Conservation (phyloP, 345 rosid genomes). For the Acer negundo region DNA sequence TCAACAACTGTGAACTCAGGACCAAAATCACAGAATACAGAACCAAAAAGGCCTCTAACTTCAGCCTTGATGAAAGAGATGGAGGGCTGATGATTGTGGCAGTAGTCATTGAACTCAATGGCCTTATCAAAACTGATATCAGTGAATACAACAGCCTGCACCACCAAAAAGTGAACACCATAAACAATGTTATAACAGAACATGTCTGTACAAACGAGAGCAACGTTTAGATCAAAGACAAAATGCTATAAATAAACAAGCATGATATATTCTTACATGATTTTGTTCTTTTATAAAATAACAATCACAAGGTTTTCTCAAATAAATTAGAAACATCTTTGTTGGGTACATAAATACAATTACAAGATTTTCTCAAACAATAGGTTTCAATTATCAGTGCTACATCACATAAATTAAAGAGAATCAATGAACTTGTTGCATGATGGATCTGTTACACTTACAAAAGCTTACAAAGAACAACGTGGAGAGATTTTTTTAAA, state of each 20-base stretch:
- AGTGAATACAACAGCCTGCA: constrained; percentile 92
- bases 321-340: neutral
- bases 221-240: neutral
- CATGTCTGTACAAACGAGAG: neutral
- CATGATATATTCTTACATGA: neutral
- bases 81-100: constrained; percentile 87
- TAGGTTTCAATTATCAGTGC: neutral
- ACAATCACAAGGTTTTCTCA: neutral
- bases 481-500: neutral
- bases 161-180: constrained; percentile 23
- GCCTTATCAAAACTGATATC: constrained; percentile 77
- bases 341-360: neutral
- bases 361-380: neutral
- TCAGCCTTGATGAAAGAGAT: constrained; percentile 89
- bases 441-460: neutral
- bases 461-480: neutral
- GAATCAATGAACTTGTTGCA: neutral
- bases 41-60: constrained; percentile 96
- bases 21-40: constrained; percentile 96
- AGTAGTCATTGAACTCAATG: constrained; percentile 76
- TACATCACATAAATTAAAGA: neutral
- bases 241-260: neutral
- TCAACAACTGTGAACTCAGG: constrained; percentile 86
- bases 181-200: constrained; percentile 10
- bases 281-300: neutral